Percentiles rank a stretch among this genome's conserved stretches.
These are phyloP conservation scores for Lepidium africanum DNA, from an alignment of 345 rosid genomes.

Conservation along the genomic window DNA sequence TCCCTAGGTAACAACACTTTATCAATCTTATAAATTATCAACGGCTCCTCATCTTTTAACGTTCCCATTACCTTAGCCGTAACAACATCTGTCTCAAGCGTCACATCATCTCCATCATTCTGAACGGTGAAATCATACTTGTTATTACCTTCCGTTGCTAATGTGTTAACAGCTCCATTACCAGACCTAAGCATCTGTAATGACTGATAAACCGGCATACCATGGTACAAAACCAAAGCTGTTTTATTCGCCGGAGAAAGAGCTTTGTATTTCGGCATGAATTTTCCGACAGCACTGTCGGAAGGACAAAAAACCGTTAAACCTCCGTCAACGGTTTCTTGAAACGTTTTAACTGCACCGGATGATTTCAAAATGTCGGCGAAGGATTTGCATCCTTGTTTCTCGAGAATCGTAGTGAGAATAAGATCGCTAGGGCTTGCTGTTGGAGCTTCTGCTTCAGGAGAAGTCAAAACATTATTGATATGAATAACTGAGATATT, in stretches of 20 bases:
- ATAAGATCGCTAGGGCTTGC: constrained; percentile 57
- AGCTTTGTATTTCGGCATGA: constrained; percentile 70
- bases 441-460: constrained; percentile 83
- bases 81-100: constrained; percentile 50
- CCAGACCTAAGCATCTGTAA: constrained; percentile 61
- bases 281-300: constrained; percentile 46
- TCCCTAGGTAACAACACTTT: constrained; percentile 74
- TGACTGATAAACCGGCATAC: constrained; percentile 68
- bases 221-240: constrained; percentile 64
- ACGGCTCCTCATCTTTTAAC: constrained; percentile 68
- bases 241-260: constrained; percentile 55
- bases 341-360: constrained; percentile 57
- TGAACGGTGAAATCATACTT: constrained; percentile 74
- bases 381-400: constrained; percentile 81
- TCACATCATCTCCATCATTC: constrained; percentile 65
- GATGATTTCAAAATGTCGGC: constrained; percentile 52
- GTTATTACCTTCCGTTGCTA: constrained; percentile 81
- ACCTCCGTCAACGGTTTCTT: constrained; percentile 70
- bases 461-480: constrained; percentile 57
- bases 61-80: constrained; percentile 61
- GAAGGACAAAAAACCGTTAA: constrained; percentile 86
- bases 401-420: constrained; percentile 54
- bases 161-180: constrained; percentile 71
- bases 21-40: constrained; percentile 59
- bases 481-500: constrained; percentile 77